These are phyloP conservation scores for Cylindrodendrum hubeiense DNA, from an alignment of 2,329 filamentous ascomycete species.

Conservation along the genomic window DNA sequence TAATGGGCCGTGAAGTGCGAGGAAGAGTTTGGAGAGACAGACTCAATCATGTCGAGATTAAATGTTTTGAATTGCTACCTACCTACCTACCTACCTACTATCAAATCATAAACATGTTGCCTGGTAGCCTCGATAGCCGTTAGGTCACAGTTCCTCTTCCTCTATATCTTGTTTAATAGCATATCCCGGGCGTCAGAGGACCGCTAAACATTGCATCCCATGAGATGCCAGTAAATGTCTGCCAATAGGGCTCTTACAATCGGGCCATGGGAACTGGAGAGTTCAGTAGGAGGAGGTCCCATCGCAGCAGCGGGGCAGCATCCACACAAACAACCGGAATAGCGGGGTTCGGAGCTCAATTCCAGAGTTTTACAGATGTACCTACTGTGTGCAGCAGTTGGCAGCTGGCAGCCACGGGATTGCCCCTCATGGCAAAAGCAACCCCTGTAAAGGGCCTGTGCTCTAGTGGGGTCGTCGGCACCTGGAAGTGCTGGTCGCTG, in stretches of 20 bases:
- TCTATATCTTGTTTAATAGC: too few relatives aligned
- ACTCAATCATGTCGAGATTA: too few relatives aligned
- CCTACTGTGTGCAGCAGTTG: not conserved
- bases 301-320: not conserved
- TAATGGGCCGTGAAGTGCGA: not conserved
- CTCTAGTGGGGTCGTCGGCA: constrained; percentile 31
- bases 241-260: not conserved
- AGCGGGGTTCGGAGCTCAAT: not conserved
- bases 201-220: too few relatives aligned
- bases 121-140: too few relatives aligned
- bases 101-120: too few relatives aligned
- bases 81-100: too few relatives aligned
- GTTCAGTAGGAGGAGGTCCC: not conserved
- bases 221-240: not conserved
- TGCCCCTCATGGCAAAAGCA: constrained; percentile 7
- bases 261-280: not conserved
- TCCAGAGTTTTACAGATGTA: too few relatives aligned
- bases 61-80: too few relatives aligned
- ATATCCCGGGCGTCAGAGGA: too few relatives aligned
- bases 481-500: constrained; percentile 20
- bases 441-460: constrained; percentile 33
- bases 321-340: not conserved
- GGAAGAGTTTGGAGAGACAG: too few relatives aligned
- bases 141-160: too few relatives aligned
- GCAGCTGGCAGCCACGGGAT: not conserved